Evolutionary conservation across 139 green algal species (phyloP).

Genomic region (Chloropicon primus): DNA sequence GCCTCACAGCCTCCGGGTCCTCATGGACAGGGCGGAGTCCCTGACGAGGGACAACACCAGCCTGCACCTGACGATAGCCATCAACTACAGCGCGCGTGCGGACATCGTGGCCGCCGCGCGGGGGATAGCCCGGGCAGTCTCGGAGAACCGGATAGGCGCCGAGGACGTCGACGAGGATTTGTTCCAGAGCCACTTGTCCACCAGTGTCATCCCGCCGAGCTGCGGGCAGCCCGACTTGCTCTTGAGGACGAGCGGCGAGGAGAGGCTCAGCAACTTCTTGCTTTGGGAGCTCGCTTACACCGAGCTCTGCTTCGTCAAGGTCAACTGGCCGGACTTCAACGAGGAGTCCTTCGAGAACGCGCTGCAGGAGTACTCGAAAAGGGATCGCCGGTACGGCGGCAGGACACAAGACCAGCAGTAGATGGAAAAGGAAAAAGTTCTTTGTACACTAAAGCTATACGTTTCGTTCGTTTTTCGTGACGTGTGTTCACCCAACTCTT

Average conservation of each 20-base stretch:
- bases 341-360: conserved; percentile 22
- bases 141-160: conserved; percentile 27
- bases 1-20: conserved; percentile 22
- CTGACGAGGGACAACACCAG: conserved; percentile 24
- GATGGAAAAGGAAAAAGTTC: neutral
- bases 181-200: conserved; percentile 7
- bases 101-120: conserved; percentile 48
- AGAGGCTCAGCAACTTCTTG: conserved; percentile 70
- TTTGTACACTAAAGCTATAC: too few relatives aligned
- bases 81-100: conserved; percentile 46
- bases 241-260: conserved; percentile 63
- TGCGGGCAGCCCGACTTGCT: conserved; percentile 51
- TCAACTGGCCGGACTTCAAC: conserved; percentile 58
- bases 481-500: too few relatives aligned
- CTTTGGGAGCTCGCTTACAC: conserved; percentile 64
- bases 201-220: conserved; percentile 9
- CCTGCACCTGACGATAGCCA: conserved; percentile 36
- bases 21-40: conserved; percentile 30
- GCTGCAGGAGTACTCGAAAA: conserved; percentile 24
- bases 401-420: neutral
- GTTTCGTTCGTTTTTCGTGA: too few relatives aligned
- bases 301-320: conserved; percentile 51
- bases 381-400: conserved; percentile 41
- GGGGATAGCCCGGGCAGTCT: conserved; percentile 30
- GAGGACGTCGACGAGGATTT: conserved; percentile 26